phyloP scores from a whole-genome alignment of 805 yeast genomes.

The Wickerhamomyces mucosus region DNA sequence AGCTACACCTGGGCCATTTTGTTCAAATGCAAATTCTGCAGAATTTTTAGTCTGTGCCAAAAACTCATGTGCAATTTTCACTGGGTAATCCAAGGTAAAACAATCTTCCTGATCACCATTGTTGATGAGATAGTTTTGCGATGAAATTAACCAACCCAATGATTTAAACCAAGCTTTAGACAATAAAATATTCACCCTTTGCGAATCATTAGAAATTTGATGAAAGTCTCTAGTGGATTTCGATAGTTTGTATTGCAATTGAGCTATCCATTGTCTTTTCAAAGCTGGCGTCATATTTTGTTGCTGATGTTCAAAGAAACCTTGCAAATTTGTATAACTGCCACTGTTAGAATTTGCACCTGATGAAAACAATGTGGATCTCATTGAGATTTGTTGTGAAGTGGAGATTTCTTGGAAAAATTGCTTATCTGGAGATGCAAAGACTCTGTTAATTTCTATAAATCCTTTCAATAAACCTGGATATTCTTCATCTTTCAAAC shows the following conservation, averaged over 20 bases:
- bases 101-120: slow-evolving; percentile 9
- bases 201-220: slow-evolving; percentile 12
- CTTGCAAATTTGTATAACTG: slow-evolving; percentile 8
- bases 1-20: slow-evolving; percentile 19
- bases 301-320: slow-evolving; percentile 9
- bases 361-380: not conserved
- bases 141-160: slow-evolving; percentile 17
- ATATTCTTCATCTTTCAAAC: slow-evolving; percentile 16
- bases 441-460: slow-evolving; percentile 15
- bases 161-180: slow-evolving; percentile 19
- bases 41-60: slow-evolving; percentile 8
- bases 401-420: slow-evolving; percentile 15
- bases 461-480: slow-evolving; percentile 17
- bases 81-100: slow-evolving; percentile 13
- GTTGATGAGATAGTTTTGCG: slow-evolving; percentile 12
- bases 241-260: slow-evolving; percentile 14
- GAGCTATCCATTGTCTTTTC: slow-evolving; percentile 15
- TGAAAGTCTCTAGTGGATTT: slow-evolving; percentile 5
- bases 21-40: slow-evolving; percentile 17
- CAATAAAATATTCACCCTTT: slow-evolving; percentile 14
- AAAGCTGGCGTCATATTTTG: slow-evolving; percentile 4
- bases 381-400: slow-evolving; percentile 2
- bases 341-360: not conserved
- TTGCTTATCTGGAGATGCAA: slow-evolving; percentile 15
- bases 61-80: slow-evolving; percentile 16